phyloP scores from a whole-genome alignment of 257 asterid species.

The Leptodermis oblonga region DNA sequence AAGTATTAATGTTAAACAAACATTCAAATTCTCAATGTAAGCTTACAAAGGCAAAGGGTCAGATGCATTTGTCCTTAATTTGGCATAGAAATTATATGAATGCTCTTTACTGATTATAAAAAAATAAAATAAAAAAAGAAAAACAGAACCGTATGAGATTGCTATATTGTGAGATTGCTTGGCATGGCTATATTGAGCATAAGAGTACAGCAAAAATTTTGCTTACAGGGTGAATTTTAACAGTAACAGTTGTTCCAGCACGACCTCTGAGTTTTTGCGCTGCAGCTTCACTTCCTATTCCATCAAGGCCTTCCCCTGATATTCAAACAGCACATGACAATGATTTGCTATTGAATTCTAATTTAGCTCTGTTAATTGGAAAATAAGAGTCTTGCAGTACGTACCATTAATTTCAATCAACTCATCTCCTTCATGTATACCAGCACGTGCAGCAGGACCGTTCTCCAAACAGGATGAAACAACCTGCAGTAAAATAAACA shows the following conservation, averaged over 20 bases:
- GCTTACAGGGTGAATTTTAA: conserved; percentile 74
- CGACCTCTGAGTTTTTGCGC: conserved; percentile 93
- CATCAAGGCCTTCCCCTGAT: conserved; percentile 75
- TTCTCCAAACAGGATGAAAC: conserved; percentile 86
- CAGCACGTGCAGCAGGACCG: conserved; percentile 97
- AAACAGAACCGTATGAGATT: too few species aligned
- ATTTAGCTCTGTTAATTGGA: conserved; percentile 1
- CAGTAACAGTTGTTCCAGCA: conserved; percentile 76
- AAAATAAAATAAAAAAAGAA: too few species aligned
- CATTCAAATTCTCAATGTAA: neutral
- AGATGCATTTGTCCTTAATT: neutral
- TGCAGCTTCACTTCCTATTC: conserved; percentile 82
- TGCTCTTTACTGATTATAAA: too few species aligned
- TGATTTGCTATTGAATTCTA: neutral
- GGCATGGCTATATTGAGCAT: too few species aligned
- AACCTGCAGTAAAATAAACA: conserved; percentile 42
- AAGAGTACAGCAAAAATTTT: neutral
- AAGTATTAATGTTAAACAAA: neutral
- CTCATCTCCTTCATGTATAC: conserved; percentile 90
- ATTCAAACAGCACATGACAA: conserved; percentile 9
- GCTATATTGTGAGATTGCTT: neutral
- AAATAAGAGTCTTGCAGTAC: conserved; percentile 15
- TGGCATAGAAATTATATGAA: neutral
- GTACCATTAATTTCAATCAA: conserved; percentile 83
- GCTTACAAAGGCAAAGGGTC: neutral